Evolutionary conservation across 306 rosid species (phyloP), one percentile per base, ranked within the genome.

Genomic region (Vachellia pachyceras): DNA sequence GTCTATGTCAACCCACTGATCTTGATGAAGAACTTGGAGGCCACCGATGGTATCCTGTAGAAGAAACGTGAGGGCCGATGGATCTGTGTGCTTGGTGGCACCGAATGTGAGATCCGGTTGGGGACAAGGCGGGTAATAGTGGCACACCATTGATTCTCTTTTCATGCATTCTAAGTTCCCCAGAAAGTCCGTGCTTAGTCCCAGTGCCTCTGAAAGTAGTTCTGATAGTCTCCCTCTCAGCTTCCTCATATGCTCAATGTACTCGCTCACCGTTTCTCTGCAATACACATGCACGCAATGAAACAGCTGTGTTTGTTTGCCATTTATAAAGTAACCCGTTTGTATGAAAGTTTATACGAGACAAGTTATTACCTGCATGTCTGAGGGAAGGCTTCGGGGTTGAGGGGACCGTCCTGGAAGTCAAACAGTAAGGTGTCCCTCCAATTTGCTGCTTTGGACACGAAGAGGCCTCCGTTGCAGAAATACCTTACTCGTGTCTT

Each of bases 81-180:
- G 97, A 73, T 92, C 97, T 67, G 98, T 91, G 49, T 94, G 97
- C 83, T 85, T 90, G 80, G 88, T 90, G 52, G 97, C 18, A 9
- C 98, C 97, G 12, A 84, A 50, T 33, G 97, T 94, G 29, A 90
- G 66, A 39, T 94, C 81, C 41, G 97, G 97, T 72, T 94, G 89
- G 1, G 97, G 98, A 82, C 98, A 94, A 33, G 68, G 40, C 7
- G 98, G 98, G 88, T 92, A 94, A 72, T 90, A 94, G 63, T 94
- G 94, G 78, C 98, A 87, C 46, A 84, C 88, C 82, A 92, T 37
- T 73, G 83, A 80, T 79, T 89, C 94, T 36, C 87, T 80, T 78
- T 85, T 71, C 94, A 90, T 90, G 88, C 96, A 88, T 79, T 87
- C 97, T 71, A 84, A 83, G 57, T 68, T 50, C 54, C 20, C 84